Conservation (phyloP, 768 basidiomycete species). For the Naganishia friedmannii region DNA sequence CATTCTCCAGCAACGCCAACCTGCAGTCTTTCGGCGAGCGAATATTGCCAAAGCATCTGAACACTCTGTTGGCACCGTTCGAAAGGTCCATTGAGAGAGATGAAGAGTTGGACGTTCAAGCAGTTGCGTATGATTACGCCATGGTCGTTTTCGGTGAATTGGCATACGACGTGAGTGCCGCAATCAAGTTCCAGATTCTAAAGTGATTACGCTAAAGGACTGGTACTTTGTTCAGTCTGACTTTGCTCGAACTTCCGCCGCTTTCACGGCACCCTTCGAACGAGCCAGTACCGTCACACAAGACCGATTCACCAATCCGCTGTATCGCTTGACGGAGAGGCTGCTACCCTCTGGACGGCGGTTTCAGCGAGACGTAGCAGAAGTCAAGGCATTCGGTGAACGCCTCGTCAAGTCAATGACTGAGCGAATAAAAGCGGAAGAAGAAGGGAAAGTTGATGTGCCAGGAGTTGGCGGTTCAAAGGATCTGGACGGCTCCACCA, state of each 20-base stretch:
- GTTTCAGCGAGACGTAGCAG: constrained; percentile 19
- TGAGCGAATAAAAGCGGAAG: constrained; percentile 15
- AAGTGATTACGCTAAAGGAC: neutral
- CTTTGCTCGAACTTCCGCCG: constrained; percentile 22
- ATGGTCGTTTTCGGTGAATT: constrained; percentile 39
- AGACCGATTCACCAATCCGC: constrained; percentile 33
- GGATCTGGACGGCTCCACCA: neutral
- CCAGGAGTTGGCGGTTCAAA: neutral
- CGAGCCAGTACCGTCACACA: constrained; percentile 26
- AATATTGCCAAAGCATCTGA: constrained; percentile 32
- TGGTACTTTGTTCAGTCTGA: constrained; percentile 16
- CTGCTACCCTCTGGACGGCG: constrained; percentile 24
- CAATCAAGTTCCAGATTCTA: neutral
- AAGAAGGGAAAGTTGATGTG: constrained; percentile 21
- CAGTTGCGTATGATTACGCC: constrained; percentile 30
- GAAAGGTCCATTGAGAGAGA: constrained; percentile 2
- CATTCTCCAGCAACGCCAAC: constrained; percentile 30
- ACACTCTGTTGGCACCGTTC: constrained; percentile 15
- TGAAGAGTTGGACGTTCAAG: constrained; percentile 32
- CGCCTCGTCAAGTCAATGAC: constrained; percentile 29
- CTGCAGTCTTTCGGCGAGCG: constrained; percentile 30
- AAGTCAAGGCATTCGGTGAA: constrained; percentile 32
- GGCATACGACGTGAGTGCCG: constrained; percentile 40
- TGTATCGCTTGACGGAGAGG: constrained; percentile 28
- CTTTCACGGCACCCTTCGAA: constrained; percentile 33